Conservation (phyloP, 352 stramenopile genomes). For the Vaucheria bursata region DNA sequence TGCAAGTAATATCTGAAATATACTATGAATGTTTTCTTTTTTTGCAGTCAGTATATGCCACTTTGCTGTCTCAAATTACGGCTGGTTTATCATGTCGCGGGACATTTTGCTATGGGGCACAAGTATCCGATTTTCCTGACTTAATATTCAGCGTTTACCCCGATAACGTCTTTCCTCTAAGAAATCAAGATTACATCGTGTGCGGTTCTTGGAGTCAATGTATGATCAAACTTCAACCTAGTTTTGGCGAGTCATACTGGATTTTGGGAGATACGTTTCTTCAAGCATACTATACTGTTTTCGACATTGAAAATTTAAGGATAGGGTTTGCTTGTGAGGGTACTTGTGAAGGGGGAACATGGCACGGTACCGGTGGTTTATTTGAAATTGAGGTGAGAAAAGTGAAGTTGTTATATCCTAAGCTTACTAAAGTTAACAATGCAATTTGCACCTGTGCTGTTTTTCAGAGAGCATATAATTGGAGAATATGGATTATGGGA, state of each 20-base stretch:
- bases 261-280: slow-evolving; percentile 77
- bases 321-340: slow-evolving; percentile 71
- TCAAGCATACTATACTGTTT: slow-evolving; percentile 74
- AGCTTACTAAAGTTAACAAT: too few relatives aligned
- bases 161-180: slow-evolving; percentile 69
- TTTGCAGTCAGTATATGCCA: too few relatives aligned
- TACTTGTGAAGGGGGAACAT: slow-evolving; percentile 64
- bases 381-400: too few relatives aligned
- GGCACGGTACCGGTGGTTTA: slow-evolving; percentile 47
- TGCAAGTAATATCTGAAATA: too few relatives aligned
- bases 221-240: slow-evolving; percentile 64
- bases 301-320: slow-evolving; percentile 69
- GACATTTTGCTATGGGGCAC: slow-evolving; percentile 58
- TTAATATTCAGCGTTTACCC: slow-evolving; percentile 66
- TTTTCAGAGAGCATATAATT: too few relatives aligned
- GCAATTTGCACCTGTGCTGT: too few relatives aligned
- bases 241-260: slow-evolving; percentile 62
- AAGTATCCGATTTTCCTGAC: slow-evolving; percentile 55
- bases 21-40: too few relatives aligned
- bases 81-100: slow-evolving; percentile 59
- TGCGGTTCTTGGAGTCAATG: slow-evolving; percentile 63
- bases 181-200: slow-evolving; percentile 65
- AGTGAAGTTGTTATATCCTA: too few relatives aligned
- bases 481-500: too few relatives aligned
- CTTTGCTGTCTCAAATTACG: slow-evolving; percentile 60